phyloP scores from a whole-genome alignment of 176 grass and related monocot genomes.

The Avena atlantica region DNA sequence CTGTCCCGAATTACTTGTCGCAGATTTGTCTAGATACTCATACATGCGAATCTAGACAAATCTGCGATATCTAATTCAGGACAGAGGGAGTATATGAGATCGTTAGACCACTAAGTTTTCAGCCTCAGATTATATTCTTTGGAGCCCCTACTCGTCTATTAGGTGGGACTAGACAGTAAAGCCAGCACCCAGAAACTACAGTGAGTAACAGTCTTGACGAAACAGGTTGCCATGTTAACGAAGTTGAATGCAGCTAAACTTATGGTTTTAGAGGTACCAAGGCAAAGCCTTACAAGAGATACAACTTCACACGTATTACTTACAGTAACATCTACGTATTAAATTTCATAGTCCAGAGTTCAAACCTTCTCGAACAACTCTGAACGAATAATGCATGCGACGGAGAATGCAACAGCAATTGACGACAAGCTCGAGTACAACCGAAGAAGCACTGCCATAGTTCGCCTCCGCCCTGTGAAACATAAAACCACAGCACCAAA shows the following conservation, averaged over 20 bases:
- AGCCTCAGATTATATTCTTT: not conserved
- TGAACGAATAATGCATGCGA: conserved; percentile 63
- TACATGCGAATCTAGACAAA: no score
- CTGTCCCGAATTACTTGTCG: no score
- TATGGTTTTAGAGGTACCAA: conserved; percentile 34
- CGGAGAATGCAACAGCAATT: conserved; percentile 68
- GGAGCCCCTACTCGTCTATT: not conserved
- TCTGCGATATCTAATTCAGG: no score
- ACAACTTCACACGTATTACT: conserved; percentile 18
- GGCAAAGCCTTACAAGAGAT: not conserved
- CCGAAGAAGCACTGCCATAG: conserved; percentile 54
- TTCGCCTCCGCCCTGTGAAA: conserved; percentile 67
- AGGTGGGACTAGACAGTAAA: not conserved
- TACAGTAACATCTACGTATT: not conserved
- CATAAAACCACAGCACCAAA: not conserved
- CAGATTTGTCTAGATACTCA: no score
- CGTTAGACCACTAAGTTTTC: not conserved
- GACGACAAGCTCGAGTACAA: conserved; percentile 85
- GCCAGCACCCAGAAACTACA: not conserved
- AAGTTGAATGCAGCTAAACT: not conserved
- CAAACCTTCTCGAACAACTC: conserved; percentile 76
- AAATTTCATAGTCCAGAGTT: conserved; percentile 34
- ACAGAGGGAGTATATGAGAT: not conserved
- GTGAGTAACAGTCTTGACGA: not conserved
- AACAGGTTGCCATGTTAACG: not conserved